Percentiles rank a stretch among this genome's conserved stretches.
phyloP scores from a whole-genome alignment of 2,329 filamentous ascomycete species.

The Gnomoniopsis sp. region DNA sequence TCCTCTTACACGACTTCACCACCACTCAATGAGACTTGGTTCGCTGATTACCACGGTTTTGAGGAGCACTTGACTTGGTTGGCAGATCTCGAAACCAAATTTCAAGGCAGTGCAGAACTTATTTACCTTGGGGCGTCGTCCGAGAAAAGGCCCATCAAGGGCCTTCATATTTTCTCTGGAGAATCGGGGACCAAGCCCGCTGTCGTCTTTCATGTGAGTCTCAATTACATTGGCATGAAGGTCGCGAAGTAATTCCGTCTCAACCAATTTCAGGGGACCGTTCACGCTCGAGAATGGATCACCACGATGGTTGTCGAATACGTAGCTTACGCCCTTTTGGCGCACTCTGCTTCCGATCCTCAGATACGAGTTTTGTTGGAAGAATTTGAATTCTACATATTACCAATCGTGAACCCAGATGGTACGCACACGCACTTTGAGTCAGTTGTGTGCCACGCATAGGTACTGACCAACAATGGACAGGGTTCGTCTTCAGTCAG shows the following conservation, averaged over 20 bases:
- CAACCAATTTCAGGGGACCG: slow-evolving; percentile 32
- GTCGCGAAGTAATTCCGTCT: no score
- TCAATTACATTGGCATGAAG: no score
- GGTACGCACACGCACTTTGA: slow-evolving; percentile 32
- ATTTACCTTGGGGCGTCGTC: slow-evolving; percentile 45
- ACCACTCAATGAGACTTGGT: slow-evolving; percentile 38
- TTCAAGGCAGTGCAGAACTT: slow-evolving; percentile 44
- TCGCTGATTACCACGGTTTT: slow-evolving; percentile 51
- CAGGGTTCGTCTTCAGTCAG: slow-evolving; percentile 53
- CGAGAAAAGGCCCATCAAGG: slow-evolving; percentile 55
- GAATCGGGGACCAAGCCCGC: slow-evolving; percentile 44
- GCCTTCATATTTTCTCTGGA: slow-evolving; percentile 52
- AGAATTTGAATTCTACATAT: slow-evolving; percentile 64
- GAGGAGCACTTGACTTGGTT: slow-evolving; percentile 48
- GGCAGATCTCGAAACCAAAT: slow-evolving; percentile 38
- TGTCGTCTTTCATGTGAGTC: slow-evolving; percentile 46
- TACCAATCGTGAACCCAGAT: slow-evolving; percentile 61
- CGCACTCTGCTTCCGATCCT: slow-evolving; percentile 36
- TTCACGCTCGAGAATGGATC: slow-evolving; percentile 61
- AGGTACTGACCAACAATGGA: background rate
- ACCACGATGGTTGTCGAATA: slow-evolving; percentile 54
- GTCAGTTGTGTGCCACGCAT: background rate
- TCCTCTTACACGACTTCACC: background rate
- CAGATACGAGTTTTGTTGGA: slow-evolving; percentile 40
- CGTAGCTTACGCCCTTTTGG: slow-evolving; percentile 45